Evolutionary conservation across 2,329 filamentous ascomycete species (phyloP).

Genomic region (Nemania sp.): DNA sequence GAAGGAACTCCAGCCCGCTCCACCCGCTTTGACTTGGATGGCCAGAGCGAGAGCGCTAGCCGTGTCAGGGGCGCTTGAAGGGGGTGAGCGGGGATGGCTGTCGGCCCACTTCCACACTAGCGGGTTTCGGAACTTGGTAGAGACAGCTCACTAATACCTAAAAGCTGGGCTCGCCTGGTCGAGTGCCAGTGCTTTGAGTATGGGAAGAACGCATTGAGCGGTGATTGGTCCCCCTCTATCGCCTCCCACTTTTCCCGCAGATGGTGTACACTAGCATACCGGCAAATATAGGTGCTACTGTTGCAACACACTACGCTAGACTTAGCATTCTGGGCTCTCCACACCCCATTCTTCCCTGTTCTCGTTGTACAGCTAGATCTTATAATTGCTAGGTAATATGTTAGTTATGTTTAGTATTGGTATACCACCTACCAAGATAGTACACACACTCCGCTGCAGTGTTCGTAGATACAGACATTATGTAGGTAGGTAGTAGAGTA

Average conservation of each 20-base stretch:
- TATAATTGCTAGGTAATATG: neutral
- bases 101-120: conserved; percentile 15
- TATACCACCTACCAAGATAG: conserved; percentile 17
- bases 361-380: neutral
- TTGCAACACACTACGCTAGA: too few relatives aligned
- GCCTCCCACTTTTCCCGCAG: conserved; percentile 1
- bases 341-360: neutral
- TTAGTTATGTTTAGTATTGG: too few relatives aligned
- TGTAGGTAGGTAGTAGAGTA: too few relatives aligned
- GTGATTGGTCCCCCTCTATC: conserved; percentile 3
- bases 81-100: conserved; percentile 1
- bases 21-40: neutral
- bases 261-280: conserved; percentile 1
- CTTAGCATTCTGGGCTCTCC: conserved; percentile 1
- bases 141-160: too few relatives aligned
- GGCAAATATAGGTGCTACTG: too few relatives aligned
- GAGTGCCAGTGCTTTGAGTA: too few relatives aligned
- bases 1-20: neutral
- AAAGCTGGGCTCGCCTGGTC: too few relatives aligned
- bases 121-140: conserved; percentile 23
- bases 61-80: conserved; percentile 6
- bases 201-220: too few relatives aligned
- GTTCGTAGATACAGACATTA: neutral
- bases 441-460: conserved; percentile 5
- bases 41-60: conserved; percentile 5